Evolutionary conservation across 2,329 filamentous ascomycete genomes (phyloP), one percentile per base, ranked within the genome.

Genomic region (Xylaria multiplex): DNA sequence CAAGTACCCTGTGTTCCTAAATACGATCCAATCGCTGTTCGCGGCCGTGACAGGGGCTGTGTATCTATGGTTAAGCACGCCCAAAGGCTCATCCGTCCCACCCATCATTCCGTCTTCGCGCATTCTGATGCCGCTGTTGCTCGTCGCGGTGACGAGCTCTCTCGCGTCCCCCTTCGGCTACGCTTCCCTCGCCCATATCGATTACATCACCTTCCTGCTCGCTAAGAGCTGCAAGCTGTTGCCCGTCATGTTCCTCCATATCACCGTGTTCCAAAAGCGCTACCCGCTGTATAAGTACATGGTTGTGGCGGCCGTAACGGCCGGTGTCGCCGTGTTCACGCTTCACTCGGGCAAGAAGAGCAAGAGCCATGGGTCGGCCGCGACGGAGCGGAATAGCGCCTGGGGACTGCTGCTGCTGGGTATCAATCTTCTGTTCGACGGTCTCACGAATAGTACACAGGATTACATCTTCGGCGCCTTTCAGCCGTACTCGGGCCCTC

Each of bases 221-320:
- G 95, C 96, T 73, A 98, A 99, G 82, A 94, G 91, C 74, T 99
- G 96, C 90, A 99, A 99, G 83, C 87, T 99, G 22, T 89, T 99
- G n/a, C 96, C 96, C 2, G 96, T 99, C 76, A 98, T 99, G 96
- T 90, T 96, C 75, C 86, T 99, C 46, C 95, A 99, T 82, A 88
- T 98, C 75, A 95, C 93, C 50, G 81, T 99, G 53, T 99, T 97
- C 84, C 90, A 91, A 66, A 91, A 91, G 75, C 86, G 90, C 54
- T 99, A 97, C 79, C 95, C 96, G 1, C 84, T 97, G 52, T 97
- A 97, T 85, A 99, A 99, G 82, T 99, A 99, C 82, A 86, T 92
- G 48, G 96, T 99, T 65, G 93, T 99, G 6, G 87, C 91, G 3
- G 89, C 94, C 69, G 96, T 99, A 13, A 99, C 96, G 0, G 86